Evolutionary conservation across 768 basidiomycete species (phyloP), one percentile per base, ranked within the genome.

Genomic region (Solioccasus polychromus): DNA sequence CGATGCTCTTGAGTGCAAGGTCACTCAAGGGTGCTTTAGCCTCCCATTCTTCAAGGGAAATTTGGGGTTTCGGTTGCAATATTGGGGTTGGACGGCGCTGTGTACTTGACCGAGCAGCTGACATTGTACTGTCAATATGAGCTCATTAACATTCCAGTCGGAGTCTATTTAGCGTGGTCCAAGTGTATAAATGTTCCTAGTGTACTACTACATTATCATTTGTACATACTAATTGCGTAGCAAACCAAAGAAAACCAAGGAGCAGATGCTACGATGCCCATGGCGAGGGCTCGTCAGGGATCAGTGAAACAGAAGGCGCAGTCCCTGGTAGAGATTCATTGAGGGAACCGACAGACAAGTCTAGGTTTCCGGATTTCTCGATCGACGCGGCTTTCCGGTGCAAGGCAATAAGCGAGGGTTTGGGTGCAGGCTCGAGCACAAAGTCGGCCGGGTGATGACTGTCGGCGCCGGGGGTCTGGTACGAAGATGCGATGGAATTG

Each of bases 11-110:
- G 15, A 76, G 69, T 58, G 89, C 84, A 10, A 76, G 58, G 35
- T 94, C 86, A 24, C 72, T 75, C 24, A 97, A 66, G 3, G 90
- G 89, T 0, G 92, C 81, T 53, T 80, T 85, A 0, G 79, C 66
- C 55, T 96, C 93, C 94, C 94, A 98, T 69, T 95, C 91, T 61
- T 96, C 93, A 4, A 95, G 72, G 32, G 73, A 83, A 28, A 90
- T 71, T 1, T 70, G 69, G 1, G 69, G 60, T 57, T 73, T 81
- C 8, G 68, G 51, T n/a, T 63, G 68, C 24, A 63, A 50, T 24
- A 55, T 42, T 28, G 57, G 59, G 35, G 61, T 51, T 20, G 53
- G 54, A 44, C 67, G 67, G 19, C 64, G 64, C 4, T 49, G 63
- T 39, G 50, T 7, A 24, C 20, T 39, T 26, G 60, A 37, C 42